phyloP scores from a whole-genome alignment of 73 alveolate genomes.

The Paramecium caudatum region DNA sequence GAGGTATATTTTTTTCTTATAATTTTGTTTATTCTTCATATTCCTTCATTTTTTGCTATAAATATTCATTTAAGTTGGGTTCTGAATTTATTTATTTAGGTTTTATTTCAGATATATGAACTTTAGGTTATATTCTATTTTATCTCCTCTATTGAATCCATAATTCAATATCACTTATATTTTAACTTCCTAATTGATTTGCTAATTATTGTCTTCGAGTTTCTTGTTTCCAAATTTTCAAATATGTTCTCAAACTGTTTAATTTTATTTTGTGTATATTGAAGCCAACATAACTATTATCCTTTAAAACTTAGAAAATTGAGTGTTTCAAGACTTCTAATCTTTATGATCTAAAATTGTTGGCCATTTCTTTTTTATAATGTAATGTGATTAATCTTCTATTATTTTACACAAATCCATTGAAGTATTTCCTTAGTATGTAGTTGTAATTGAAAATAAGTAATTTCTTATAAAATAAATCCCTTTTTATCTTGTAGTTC shows the following conservation, averaged over 20 bases:
- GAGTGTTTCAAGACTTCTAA: not conserved
- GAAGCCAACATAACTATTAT: not conserved
- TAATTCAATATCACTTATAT: not conserved
- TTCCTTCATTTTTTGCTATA: conserved; percentile 26
- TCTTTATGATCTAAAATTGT: not conserved
- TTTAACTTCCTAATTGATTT: not conserved
- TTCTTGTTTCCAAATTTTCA: conserved; percentile 13
- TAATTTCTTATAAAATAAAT: conserved; percentile 6
- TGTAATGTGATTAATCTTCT: conserved; percentile 4
- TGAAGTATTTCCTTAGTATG: conserved; percentile 9
- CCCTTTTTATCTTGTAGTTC: conserved; percentile 31
- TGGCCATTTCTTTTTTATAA: conserved; percentile 45
- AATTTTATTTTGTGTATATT: not conserved
- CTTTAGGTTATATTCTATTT: conserved; percentile 7
- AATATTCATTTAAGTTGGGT: not conserved
- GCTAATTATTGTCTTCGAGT: not conserved
- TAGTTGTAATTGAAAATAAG: conserved; percentile 31
- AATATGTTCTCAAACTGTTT: not conserved
- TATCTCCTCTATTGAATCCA: conserved; percentile 24
- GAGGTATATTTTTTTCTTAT: not conserved
- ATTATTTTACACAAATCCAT: conserved; percentile 27
- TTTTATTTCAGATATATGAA: no score
- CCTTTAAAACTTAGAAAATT: not conserved
- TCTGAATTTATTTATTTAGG: not conserved
- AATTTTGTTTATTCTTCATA: conserved; percentile 4